phyloP scores from a whole-genome alignment of 441 rosid genomes.

The Macaranga tanarius region DNA sequence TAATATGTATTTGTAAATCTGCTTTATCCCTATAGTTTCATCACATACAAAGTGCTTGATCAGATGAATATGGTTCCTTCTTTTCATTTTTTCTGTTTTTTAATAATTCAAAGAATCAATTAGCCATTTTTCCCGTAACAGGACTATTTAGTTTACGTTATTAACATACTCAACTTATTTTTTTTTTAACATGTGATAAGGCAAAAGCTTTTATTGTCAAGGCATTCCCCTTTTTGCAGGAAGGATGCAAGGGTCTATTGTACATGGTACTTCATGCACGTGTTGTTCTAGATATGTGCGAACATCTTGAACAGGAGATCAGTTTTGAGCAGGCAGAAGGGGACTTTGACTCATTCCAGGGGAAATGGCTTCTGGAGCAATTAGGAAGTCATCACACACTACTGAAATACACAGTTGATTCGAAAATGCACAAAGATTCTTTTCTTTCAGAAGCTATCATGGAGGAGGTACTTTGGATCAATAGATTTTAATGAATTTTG shows the following conservation, averaged over 20 bases:
- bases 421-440: slow-evolving; percentile 85
- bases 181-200: not conserved
- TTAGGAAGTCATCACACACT: slow-evolving; percentile 88
- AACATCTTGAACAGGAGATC: slow-evolving; percentile 78
- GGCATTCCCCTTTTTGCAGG: slow-evolving; percentile 46
- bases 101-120: not conserved
- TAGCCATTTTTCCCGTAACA: not conserved
- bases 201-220: slow-evolving; percentile 7
- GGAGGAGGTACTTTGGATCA: slow-evolving; percentile 72
- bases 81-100: not conserved
- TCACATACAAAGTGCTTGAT: not conserved
- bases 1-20: slow-evolving; percentile 9
- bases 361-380: slow-evolving; percentile 92
- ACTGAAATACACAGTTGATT: slow-evolving; percentile 83
- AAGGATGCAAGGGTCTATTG: slow-evolving; percentile 92
- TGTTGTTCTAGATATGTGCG: slow-evolving; percentile 83
- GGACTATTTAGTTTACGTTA: not conserved
- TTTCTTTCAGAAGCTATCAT: slow-evolving; percentile 95
- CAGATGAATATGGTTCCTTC: not conserved
- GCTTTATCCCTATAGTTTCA: not conserved
- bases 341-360: slow-evolving; percentile 85
- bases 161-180: not conserved
- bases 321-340: slow-evolving; percentile 94
- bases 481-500: slow-evolving; percentile 5
- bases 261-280: slow-evolving; percentile 99